Percentiles rank a stretch among this genome's conserved stretches.
Conservation (phyloP, 2,329 filamentous ascomycete species). For the Aspergillus versicolor region DNA sequence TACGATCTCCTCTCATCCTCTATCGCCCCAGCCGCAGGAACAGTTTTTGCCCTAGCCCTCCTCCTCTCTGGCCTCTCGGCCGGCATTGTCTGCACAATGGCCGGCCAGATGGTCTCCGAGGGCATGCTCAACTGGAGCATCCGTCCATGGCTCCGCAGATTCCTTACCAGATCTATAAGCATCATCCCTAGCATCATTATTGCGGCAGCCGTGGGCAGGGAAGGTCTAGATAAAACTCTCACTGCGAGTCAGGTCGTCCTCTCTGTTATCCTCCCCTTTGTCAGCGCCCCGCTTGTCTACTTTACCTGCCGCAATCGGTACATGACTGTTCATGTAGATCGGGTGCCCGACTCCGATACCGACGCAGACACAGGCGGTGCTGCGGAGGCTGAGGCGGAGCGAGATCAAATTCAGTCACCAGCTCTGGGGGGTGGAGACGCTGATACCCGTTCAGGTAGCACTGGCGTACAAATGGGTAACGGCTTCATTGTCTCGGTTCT, state of each 20-base stretch:
- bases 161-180: constrained; percentile 75
- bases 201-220: constrained; percentile 71
- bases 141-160: constrained; percentile 73
- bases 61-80: constrained; percentile 78
- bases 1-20: constrained; percentile 67
- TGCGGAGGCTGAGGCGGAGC: background rate
- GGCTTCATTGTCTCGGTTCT: constrained; percentile 62
- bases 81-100: constrained; percentile 84
- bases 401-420: background rate
- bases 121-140: constrained; percentile 75
- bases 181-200: constrained; percentile 83
- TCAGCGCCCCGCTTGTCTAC: constrained; percentile 79
- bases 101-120: constrained; percentile 85
- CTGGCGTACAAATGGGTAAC: constrained; percentile 66
- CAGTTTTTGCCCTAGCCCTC: constrained; percentile 79
- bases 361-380: background rate
- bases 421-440: background rate
- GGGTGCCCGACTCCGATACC: constrained; percentile 29
- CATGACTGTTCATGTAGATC: constrained; percentile 67
- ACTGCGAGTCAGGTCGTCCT: constrained; percentile 76
- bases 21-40: constrained; percentile 73
- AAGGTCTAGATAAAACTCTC: constrained; percentile 69
- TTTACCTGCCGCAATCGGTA: constrained; percentile 77
- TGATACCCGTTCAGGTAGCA: constrained; percentile 25
- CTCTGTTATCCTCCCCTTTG: constrained; percentile 76